phyloP scores from a whole-genome alignment of 345 rosid genomes.

The Syzygium grande region DNA sequence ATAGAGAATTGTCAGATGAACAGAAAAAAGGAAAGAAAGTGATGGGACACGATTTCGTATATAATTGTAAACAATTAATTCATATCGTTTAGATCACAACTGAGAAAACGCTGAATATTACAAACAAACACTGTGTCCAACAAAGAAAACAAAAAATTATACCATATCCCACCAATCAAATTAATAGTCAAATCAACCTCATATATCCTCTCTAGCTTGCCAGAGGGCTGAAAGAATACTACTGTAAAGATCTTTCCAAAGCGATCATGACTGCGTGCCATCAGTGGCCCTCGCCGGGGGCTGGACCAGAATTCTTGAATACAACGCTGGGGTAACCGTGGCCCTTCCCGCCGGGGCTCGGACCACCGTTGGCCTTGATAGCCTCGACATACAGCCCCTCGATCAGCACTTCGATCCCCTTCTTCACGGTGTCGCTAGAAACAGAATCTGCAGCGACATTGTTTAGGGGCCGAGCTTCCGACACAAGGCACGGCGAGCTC shows the following conservation, averaged over 20 bases:
- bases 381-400: conserved; percentile 15
- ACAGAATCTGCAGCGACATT: not conserved
- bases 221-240: not conserved
- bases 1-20: not conserved
- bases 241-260: not conserved
- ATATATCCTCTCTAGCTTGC: not conserved
- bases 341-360: conserved; percentile 15
- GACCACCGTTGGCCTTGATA: conserved; percentile 29
- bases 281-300: conserved; percentile 25
- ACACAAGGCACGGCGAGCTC: not conserved
- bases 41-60: not conserved
- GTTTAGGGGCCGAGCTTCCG: conserved; percentile 26
- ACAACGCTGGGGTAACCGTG: not conserved
- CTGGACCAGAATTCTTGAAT: conserved; percentile 13
- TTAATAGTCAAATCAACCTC: not conserved
- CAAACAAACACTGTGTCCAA: not conserved
- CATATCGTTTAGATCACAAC: not conserved
- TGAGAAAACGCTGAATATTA: not conserved
- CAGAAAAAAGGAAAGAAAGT: not conserved
- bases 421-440: not conserved
- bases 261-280: not conserved
- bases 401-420: conserved; percentile 9
- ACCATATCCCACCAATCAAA: not conserved
- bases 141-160: not conserved
- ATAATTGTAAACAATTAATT: not conserved